These are phyloP conservation scores for Phytophthora quininea DNA, from an alignment of 352 stramenopile genomes.

Conservation along the genomic window DNA sequence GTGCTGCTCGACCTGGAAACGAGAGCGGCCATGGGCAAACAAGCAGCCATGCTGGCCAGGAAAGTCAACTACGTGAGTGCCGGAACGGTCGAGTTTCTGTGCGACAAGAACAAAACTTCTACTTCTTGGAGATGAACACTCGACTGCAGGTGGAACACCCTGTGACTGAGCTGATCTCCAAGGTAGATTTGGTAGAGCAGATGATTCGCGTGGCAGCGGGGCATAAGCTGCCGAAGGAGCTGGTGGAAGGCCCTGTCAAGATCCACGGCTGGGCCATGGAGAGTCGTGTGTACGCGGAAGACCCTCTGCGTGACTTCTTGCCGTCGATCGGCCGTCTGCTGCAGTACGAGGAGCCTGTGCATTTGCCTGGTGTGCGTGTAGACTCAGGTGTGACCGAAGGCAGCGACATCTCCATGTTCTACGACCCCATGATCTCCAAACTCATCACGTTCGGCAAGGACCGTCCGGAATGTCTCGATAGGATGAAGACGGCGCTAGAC, in stretches of 20 bases:
- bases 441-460: constrained; percentile 89
- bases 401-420: constrained; percentile 94
- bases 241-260: constrained; percentile 68
- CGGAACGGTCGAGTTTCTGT: constrained; percentile 98
- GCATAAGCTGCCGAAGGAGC: constrained; percentile 82
- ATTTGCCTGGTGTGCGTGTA: constrained; percentile 80
- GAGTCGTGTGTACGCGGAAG: constrained; percentile 96
- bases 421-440: constrained; percentile 98
- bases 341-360: constrained; percentile 90
- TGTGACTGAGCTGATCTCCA: constrained; percentile 94
- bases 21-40: constrained; percentile 71
- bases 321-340: constrained; percentile 95
- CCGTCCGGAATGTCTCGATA: constrained; percentile 82
- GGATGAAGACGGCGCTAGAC: constrained; percentile 91
- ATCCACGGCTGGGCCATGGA: constrained; percentile 91
- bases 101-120: constrained; percentile 97
- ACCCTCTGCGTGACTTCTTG: constrained; percentile 94
- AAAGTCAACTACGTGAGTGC: constrained; percentile 94
- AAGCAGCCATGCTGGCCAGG: constrained; percentile 92
- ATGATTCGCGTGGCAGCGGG: constrained; percentile 96
- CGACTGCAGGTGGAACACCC: constrained; percentile 95
- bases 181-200: constrained; percentile 95
- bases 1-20: constrained; percentile 91
- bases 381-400: constrained; percentile 94
- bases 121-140: constrained; percentile 99